Base-by-base conservation (phyloP, 106 monocot species). In the Hemerocallis citrina region DNA sequence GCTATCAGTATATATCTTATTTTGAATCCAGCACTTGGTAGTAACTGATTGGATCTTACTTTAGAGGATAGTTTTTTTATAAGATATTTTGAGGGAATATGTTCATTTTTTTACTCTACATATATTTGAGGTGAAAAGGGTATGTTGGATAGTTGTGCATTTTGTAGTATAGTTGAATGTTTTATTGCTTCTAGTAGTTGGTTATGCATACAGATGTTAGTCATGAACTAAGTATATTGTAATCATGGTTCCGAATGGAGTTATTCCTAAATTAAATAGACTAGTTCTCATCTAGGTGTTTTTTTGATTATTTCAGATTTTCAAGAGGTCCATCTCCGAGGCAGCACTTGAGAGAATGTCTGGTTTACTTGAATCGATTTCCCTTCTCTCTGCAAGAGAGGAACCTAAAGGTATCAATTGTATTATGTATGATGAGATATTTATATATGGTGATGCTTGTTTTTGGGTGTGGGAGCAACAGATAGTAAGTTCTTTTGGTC, bases 311-410 rank as follows among this genome's bases (percentile, higher is more conserved):
- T 19, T 83, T 34, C 69, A 92, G 92, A 23, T 52, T 60, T 62
- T 71, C 48, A 75, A 75, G 64, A 80, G 92, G 61, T 84, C 92
- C 29, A 78, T 75, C 14, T 81, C 87, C 11, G 83, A 78, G 78
- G 57, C 78, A 51, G 68, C 87, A 61, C 69, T 92, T 38, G 84
- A 81, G 77, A 78, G 57, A 46, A 59, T 92, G 62, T 84, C 87
- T 73, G 62, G 67, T 81, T 59, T 87, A 61, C 49, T 92, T 61
- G 92, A 77, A 64, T 87, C 92, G 21, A 71, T 92, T 65, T 81
- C 83, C 1, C 62, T 83, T 30, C 71, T 87, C 57, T 62, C 75
- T 19, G 74, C 59, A 37, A 81, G 64, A 36, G 80, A 84, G 36
- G 80, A 84, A 54, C 64, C 75, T 40, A 80, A 81, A 79, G 92